Conservation (phyloP, 208 protist genomes). For the Leptomonas pyrrhocoris region DNA sequence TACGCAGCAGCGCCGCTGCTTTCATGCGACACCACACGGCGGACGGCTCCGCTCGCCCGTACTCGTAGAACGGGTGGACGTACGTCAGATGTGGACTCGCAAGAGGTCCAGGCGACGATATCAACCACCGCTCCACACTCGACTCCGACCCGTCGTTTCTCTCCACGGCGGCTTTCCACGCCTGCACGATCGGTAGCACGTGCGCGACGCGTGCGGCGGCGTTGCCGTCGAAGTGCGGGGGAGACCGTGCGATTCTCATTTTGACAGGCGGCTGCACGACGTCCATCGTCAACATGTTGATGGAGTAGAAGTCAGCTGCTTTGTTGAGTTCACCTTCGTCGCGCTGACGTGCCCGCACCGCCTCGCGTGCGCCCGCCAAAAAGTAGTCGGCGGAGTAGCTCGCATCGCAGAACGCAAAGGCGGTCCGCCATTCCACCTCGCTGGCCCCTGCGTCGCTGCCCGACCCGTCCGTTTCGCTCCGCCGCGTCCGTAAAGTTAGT, state of each 20-base stretch:
- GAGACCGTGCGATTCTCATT: not conserved
- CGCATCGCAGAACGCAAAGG: slow-evolving; percentile 15
- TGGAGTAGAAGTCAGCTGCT: slow-evolving; percentile 3
- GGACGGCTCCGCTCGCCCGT: slow-evolving; percentile 11
- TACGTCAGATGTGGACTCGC: slow-evolving; percentile 10
- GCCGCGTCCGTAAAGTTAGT: not conserved
- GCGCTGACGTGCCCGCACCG: slow-evolving; percentile 8
- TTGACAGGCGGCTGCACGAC: not conserved
- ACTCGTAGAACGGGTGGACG: slow-evolving; percentile 16
- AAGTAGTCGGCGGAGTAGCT: slow-evolving; percentile 10
- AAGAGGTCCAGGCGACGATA: slow-evolving; percentile 9
- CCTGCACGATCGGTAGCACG: slow-evolving; percentile 19
- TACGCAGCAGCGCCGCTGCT: slow-evolving; percentile 23
- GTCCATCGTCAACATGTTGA: slow-evolving; percentile 14
- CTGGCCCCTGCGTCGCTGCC: not conserved
- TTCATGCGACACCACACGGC: slow-evolving; percentile 19
- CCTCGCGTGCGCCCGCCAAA: not conserved
- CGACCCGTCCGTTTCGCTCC: too few relatives aligned
- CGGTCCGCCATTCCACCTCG: slow-evolving; percentile 10
- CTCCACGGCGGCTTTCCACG: slow-evolving; percentile 13
- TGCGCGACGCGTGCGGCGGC: not conserved
- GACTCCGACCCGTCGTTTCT: slow-evolving; percentile 10
- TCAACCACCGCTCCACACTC: slow-evolving; percentile 25
- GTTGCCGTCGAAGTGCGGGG: slow-evolving; percentile 14
- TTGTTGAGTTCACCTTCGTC: not conserved